A percentile compares a stretch with the other conserved stretches of the same genome.
phyloP scores from a whole-genome alignment of 164 flowering plant genomes.

The Umbellularia californica region DNA sequence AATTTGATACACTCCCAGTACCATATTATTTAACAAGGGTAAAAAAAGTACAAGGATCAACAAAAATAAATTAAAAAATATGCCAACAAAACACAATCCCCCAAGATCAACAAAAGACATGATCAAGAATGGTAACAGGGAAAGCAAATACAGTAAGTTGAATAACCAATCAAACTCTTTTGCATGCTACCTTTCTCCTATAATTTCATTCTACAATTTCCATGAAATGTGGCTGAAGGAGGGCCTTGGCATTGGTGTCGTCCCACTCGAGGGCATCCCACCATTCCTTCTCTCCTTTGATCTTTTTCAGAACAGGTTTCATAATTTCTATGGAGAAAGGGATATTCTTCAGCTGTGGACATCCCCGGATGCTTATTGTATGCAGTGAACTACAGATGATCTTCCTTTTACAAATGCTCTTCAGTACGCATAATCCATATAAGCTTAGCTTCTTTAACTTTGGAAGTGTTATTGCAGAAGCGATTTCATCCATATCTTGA shows the following conservation, averaged over 20 bases:
- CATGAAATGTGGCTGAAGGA: constrained; percentile 1
- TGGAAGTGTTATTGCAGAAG: not conserved
- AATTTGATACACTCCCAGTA: not conserved
- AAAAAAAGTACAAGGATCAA: too few relatives aligned
- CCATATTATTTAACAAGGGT: too few relatives aligned
- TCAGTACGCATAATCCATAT: not conserved
- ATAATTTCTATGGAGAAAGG: not conserved
- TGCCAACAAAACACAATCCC: not conserved
- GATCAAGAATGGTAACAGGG: not conserved
- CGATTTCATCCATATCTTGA: not conserved
- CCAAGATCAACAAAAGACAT: not conserved
- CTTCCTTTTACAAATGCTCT: not conserved
- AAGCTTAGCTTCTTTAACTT: not conserved
- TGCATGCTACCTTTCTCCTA: too few relatives aligned
- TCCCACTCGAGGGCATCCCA: constrained; percentile 5
- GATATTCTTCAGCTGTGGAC: constrained; percentile 2
- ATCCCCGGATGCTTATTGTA: not conserved
- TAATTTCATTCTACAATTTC: not conserved
- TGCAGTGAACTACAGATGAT: constrained; percentile 1
- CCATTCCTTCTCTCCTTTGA: constrained; percentile 5
- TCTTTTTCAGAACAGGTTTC: not conserved
- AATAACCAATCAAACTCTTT: not conserved
- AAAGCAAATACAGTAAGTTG: not conserved
- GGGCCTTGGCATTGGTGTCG: not conserved
- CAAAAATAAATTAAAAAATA: not conserved